These are phyloP conservation scores for Phytophthora citricola DNA, from an alignment of 352 stramenopile genomes.

Conservation along the genomic window DNA sequence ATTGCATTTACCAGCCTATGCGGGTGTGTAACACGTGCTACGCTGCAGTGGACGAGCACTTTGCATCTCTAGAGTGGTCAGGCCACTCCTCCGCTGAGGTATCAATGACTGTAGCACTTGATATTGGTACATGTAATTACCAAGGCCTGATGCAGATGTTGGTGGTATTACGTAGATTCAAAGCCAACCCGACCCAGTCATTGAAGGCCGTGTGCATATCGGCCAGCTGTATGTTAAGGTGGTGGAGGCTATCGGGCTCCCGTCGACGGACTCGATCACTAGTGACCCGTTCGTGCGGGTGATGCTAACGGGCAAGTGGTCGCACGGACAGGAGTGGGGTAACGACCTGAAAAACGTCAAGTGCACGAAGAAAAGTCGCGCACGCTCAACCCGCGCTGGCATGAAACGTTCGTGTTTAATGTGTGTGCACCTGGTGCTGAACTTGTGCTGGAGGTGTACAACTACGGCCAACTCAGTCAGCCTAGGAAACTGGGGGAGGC, in stretches of 20 bases:
- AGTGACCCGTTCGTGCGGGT: conserved; percentile 88
- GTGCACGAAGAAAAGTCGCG: conserved; percentile 90
- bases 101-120: background rate
- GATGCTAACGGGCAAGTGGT: conserved; percentile 88
- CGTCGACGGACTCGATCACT: conserved; percentile 89
- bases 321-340: conserved; percentile 84
- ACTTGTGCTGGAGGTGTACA: conserved; percentile 86
- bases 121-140: too few relatives aligned
- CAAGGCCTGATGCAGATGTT: background rate
- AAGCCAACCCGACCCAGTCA: conserved; percentile 77
- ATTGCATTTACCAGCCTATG: conserved; percentile 65
- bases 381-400: conserved; percentile 86
- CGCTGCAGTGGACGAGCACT: conserved; percentile 84
- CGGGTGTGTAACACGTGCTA: conserved; percentile 90
- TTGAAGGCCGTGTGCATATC: conserved; percentile 85
- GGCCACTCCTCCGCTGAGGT: conserved; percentile 77
- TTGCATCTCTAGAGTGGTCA: conserved; percentile 85
- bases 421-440: conserved; percentile 84
- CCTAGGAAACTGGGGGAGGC: conserved; percentile 86
- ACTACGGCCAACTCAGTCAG: conserved; percentile 83
- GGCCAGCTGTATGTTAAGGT: conserved; percentile 89
- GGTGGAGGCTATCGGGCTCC: conserved; percentile 83
- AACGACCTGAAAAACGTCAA: conserved; percentile 84
- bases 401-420: conserved; percentile 91
- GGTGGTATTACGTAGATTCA: conserved; percentile 43